These are phyloP conservation scores for Cordyceps farinosa DNA, from an alignment of 2,329 filamentous ascomycete species.

Conservation along the genomic window DNA sequence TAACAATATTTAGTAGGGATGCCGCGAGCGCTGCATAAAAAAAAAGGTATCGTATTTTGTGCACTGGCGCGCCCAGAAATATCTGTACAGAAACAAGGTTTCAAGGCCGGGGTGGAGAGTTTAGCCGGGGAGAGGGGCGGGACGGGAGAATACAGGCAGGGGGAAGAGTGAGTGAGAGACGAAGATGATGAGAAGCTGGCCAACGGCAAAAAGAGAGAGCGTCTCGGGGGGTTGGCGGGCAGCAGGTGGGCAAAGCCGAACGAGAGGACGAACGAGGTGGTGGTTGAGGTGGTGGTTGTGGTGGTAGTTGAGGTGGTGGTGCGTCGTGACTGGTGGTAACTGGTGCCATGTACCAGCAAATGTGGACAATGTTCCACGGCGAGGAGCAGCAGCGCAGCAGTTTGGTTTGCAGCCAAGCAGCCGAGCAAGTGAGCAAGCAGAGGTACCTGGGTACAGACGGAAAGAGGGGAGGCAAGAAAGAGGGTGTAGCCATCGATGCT, in stretches of 20 bases:
- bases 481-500: too few relatives aligned
- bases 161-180: not conserved
- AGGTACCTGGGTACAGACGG: not conserved
- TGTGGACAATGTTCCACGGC: too few relatives aligned
- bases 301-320: not conserved
- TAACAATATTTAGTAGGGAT: not conserved
- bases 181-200: not conserved
- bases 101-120: not conserved
- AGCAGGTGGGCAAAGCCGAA: not conserved
- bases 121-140: not conserved
- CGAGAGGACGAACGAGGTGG: not conserved
- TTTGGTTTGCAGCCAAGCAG: too few relatives aligned
- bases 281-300: not conserved
- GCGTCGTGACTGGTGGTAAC: not conserved
- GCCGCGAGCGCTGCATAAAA: not conserved
- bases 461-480: not conserved
- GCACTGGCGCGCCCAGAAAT: not conserved
- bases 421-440: too few relatives aligned
- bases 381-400: too few relatives aligned
- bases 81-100: not conserved
- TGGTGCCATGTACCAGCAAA: not conserved
- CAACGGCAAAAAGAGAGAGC: not conserved
- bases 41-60: not conserved
- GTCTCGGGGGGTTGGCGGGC: constrained; percentile 1
- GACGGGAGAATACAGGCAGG: not conserved